A percentile compares a stretch with the other conserved stretches of the same genome.
Conservation (phyloP, 768 basidiomycete species). For the Ramaria rubella region DNA sequence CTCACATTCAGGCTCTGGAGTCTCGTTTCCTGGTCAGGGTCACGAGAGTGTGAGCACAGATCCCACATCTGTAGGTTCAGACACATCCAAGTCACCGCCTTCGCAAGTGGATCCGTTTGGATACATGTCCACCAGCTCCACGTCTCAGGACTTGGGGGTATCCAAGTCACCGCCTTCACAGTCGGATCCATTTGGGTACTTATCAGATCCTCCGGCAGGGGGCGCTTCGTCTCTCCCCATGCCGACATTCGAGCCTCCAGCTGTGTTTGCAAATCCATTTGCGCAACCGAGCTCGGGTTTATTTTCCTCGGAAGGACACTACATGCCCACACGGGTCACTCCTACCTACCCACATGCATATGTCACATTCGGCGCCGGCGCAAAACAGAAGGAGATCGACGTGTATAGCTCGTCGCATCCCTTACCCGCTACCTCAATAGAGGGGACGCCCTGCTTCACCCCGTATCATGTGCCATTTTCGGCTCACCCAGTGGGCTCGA, state of each 20-base stretch:
- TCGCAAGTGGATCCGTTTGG: neutral
- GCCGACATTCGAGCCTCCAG: neutral
- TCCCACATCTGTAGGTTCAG: conserved; percentile 1
- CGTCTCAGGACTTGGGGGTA: neutral
- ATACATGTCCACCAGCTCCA: neutral
- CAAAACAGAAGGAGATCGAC: conserved; percentile 80
- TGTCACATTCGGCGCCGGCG: conserved; percentile 83
- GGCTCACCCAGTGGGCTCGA: conserved; percentile 74
- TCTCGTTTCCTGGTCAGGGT: neutral
- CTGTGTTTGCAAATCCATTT: neutral
- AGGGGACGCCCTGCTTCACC: conserved; percentile 46
- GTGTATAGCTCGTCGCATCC: conserved; percentile 63
- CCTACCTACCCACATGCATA: conserved; percentile 67
- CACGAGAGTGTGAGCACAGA: neutral
- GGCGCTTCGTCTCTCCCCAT: neutral
- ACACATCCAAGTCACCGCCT: neutral
- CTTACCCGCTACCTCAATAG: conserved; percentile 49
- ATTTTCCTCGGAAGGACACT: neutral
- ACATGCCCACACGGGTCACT: conserved; percentile 36
- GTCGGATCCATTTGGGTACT: conserved; percentile 1
- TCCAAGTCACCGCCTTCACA: neutral
- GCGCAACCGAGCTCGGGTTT: conserved; percentile 10
- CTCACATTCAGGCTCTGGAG: neutral
- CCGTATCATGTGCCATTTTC: conserved; percentile 82
- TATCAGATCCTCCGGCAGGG: neutral